A percentile compares a stretch with the other conserved stretches of the same genome.
Evolutionary conservation across 768 basidiomycete genomes (phyloP).

Genomic region (Mrakia blollopis): DNA sequence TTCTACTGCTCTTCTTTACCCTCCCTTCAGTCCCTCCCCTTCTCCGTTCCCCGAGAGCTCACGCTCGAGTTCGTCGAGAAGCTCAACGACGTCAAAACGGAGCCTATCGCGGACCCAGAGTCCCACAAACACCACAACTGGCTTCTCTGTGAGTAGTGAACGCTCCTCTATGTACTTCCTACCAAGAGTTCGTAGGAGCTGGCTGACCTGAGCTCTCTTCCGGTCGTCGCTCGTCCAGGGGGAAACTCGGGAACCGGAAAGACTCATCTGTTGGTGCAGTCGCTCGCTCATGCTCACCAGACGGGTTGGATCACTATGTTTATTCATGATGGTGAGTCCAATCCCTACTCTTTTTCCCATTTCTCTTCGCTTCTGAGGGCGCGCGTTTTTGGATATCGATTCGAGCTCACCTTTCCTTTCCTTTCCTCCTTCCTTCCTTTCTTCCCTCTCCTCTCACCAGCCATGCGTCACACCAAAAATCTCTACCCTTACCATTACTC

Average conservation of each 20-base stretch:
- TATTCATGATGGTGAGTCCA: slow-evolving; percentile 13
- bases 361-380: too few relatives aligned
- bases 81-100: background rate
- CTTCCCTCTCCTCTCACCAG: background rate
- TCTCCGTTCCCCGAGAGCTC: slow-evolving; percentile 20
- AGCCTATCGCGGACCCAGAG: background rate
- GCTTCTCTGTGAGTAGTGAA: slow-evolving; percentile 26
- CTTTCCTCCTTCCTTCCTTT: background rate
- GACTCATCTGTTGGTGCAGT: slow-evolving; percentile 25
- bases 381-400: background rate
- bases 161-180: too few relatives aligned
- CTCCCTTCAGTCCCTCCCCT: slow-evolving; percentile 1
- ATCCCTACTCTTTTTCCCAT: too few relatives aligned
- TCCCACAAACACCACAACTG: background rate
- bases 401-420: background rate
- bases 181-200: too few relatives aligned
- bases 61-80: slow-evolving; percentile 20
- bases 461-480: slow-evolving; percentile 16
- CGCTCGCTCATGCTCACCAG: slow-evolving; percentile 17
- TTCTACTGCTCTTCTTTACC: background rate
- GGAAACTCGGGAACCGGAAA: slow-evolving; percentile 27
- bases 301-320: slow-evolving; percentile 25
- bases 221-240: background rate
- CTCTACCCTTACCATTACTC: slow-evolving; percentile 28
- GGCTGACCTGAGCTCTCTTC: background rate